phyloP scores from a whole-genome alignment of 176 grass and related monocot genomes.

The Oryza australiensis region DNA sequence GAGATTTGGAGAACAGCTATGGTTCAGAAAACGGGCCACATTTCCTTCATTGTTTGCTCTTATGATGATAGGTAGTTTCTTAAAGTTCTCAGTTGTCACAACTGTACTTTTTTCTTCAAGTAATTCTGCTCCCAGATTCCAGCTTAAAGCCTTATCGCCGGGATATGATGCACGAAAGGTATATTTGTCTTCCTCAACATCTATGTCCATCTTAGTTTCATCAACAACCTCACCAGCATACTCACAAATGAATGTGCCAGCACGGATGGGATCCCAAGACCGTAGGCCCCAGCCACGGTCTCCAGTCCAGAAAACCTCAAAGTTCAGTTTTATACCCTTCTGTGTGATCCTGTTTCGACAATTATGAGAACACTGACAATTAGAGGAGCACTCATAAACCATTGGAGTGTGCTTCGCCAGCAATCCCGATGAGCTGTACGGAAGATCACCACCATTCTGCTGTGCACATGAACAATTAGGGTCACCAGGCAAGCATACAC shows the following conservation, averaged over 20 bases:
- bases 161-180: slow-evolving; percentile 34
- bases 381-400: slow-evolving; percentile 53
- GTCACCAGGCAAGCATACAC: slow-evolving; percentile 66
- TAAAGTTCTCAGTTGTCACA: slow-evolving; percentile 27
- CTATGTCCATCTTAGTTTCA: slow-evolving; percentile 26
- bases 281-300: slow-evolving; percentile 64
- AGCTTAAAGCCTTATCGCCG: slow-evolving; percentile 26
- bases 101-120: slow-evolving; percentile 28
- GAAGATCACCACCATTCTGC: slow-evolving; percentile 50
- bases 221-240: slow-evolving; percentile 55
- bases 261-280: slow-evolving; percentile 63
- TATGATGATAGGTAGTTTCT: slow-evolving; percentile 43
- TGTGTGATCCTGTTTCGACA: slow-evolving; percentile 62
- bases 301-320: slow-evolving; percentile 62
- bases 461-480: slow-evolving; percentile 45
- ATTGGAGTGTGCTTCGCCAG: slow-evolving; percentile 41
- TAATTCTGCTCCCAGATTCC: slow-evolving; percentile 56
- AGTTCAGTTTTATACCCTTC: slow-evolving; percentile 50
- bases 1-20: slow-evolving; percentile 70
- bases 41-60: slow-evolving; percentile 59
- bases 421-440: slow-evolving; percentile 46
- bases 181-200: slow-evolving; percentile 46
- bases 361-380: slow-evolving; percentile 45
- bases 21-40: slow-evolving; percentile 68
- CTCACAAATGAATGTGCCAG: slow-evolving; percentile 65